Evolutionary conservation across 148 eudicot species (phyloP), one percentile per base, ranked within the genome.

Genomic region (Silene conica): DNA sequence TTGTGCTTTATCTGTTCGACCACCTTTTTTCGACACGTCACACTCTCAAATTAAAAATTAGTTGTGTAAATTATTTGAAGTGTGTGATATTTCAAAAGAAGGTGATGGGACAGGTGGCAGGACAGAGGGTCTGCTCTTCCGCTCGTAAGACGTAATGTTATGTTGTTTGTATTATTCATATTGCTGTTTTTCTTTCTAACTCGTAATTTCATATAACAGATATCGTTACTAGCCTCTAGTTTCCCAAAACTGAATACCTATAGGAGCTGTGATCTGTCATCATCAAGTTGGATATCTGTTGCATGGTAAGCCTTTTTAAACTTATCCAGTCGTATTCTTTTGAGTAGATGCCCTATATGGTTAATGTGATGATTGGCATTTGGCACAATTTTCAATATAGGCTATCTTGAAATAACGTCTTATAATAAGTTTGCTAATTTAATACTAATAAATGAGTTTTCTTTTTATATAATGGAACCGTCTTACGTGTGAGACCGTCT

Each of bases 271-370:
- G 98, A 94, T 79, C 80, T 95, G 74, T 83, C 89, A 25, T 77
- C 87, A 16, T 82, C 96, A 31, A 95, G 98, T 80, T 95, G 98
- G 98, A 69, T 95, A 63, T 95, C 98, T 78, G 92, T 95, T 71
- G 97, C 98, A 63, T 95, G 98, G 98, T 95, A 88, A 56, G 87
- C 19, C 20, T 76, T 71, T 25, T 12, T 2, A 13, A 41, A 66
- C 58, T 11, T 22, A 62, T 21, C 28, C 4, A 64, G 22, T 59
- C n/a, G 23, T 12, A 67, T 66, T 1, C 41, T 34, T 34, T 34
- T 34, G 41, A 34, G 41, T 34, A 34, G 41, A 34, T 34, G 41
- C 41, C 41, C 6, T 34, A 34, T 34, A 3, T 34, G 41, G 41
- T 34, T 34, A 34, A 34, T 34, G 41, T 34, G 6, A 34, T 34